Evolutionary conservation across 108 stramenopile species (phyloP).

Genomic region (Skeletonema tropicum): DNA sequence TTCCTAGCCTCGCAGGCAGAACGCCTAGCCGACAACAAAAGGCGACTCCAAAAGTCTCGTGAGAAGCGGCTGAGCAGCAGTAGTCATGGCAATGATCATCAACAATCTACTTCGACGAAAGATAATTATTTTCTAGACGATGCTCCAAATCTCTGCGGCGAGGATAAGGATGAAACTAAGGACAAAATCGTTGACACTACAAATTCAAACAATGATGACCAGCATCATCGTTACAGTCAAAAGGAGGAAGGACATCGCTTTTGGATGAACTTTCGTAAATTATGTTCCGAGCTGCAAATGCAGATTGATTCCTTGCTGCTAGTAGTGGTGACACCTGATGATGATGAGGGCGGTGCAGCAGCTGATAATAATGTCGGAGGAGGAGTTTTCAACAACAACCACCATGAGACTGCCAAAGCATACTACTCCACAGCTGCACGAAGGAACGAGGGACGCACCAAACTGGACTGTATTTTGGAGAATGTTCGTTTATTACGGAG

Average conservation of each 20-base stretch:
- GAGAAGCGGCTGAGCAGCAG: background rate
- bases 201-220: background rate
- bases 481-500: conserved; percentile 32
- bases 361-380: background rate
- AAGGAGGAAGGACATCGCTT: conserved; percentile 26
- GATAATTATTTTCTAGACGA: background rate
- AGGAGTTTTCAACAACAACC: background rate
- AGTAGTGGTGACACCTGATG: background rate
- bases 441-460: conserved; percentile 38
- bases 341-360: background rate
- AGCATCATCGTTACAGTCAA: background rate
- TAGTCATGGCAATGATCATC: background rate
- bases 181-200: background rate
- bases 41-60: conserved; percentile 10
- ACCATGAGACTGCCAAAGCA: conserved; percentile 1
- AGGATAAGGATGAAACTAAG: background rate
- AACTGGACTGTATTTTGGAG: conserved; percentile 24
- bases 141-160: conserved; percentile 8
- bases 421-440: conserved; percentile 42
- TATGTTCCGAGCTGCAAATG: conserved; percentile 30
- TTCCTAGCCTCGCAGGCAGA: conserved; percentile 34
- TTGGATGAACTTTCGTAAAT: conserved; percentile 30
- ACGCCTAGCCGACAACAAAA: conserved; percentile 19
- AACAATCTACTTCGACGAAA: background rate
- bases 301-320: conserved; percentile 25